Percentiles rank a stretch among this genome's conserved stretches.
phyloP scores from a whole-genome alignment of 2,329 filamentous ascomycete species.

The Tolypocladium album region DNA sequence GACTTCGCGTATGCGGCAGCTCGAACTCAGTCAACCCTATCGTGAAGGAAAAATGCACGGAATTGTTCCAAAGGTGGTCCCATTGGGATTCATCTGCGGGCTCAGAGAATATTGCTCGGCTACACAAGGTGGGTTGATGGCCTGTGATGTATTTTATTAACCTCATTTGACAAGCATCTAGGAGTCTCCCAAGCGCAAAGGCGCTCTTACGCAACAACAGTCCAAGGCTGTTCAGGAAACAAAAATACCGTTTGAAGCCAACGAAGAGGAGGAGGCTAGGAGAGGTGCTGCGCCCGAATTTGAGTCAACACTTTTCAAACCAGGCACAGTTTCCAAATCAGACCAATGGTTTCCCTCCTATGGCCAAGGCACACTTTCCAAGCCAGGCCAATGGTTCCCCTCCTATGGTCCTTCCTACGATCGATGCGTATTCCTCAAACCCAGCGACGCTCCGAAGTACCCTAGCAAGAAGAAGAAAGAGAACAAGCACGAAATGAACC shows the following conservation, averaged over 20 bases:
- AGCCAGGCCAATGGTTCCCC: neutral
- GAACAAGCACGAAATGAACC: neutral
- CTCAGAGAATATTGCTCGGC: no score
- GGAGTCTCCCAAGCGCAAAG: neutral
- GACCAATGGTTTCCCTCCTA: neutral
- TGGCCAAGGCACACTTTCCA: no score
- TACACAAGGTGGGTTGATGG: no score
- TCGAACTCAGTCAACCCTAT: no score
- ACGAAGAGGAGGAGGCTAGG: neutral
- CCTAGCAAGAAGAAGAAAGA: neutral
- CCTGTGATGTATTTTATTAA: no score
- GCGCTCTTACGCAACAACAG: neutral
- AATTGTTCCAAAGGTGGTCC: no score
- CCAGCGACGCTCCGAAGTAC: neutral
- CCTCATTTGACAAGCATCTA: no score
- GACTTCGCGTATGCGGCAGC: no score
- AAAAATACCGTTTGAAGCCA: neutral
- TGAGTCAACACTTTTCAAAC: neutral
- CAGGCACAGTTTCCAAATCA: neutral
- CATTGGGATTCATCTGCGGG: no score
- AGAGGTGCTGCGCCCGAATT: neutral
- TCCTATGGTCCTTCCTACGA: no score
- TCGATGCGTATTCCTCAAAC: neutral
- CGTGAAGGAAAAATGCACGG: no score
- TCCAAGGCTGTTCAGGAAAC: neutral